Evolutionary conservation across 1,284 basidiomycete genomes (phyloP).

Genomic region (Cryptococcus floricola): DNA sequence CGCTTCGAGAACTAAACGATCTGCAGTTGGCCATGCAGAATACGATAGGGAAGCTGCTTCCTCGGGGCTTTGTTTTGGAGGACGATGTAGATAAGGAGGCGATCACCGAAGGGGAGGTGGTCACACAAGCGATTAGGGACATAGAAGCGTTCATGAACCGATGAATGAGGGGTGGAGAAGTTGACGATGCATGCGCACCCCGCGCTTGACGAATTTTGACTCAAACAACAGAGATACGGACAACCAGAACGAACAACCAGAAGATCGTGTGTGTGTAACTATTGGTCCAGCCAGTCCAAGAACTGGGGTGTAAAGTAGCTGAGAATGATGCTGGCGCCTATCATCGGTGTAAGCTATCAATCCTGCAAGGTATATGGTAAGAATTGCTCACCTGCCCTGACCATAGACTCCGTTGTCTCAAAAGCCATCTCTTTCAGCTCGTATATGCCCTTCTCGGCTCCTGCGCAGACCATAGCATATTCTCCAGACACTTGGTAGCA

Average conservation of each 20-base stretch:
- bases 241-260: too few relatives aligned
- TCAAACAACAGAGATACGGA: too few relatives aligned
- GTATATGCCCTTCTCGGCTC: conserved; percentile 88
- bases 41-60: conserved; percentile 2
- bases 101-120: too few relatives aligned
- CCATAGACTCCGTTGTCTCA: conserved; percentile 83
- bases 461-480: conserved; percentile 94
- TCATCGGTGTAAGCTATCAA: neutral
- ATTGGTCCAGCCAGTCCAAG: conserved; percentile 75
- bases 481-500: conserved; percentile 97
- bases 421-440: conserved; percentile 89
- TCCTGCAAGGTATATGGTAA: neutral
- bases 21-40: conserved; percentile 7
- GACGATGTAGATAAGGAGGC: neutral
- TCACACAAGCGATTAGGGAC: too few relatives aligned
- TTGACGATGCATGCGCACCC: too few relatives aligned
- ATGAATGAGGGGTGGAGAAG: too few relatives aligned
- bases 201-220: too few relatives aligned
- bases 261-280: neutral
- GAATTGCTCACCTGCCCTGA: conserved; percentile 70
- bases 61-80: neutral
- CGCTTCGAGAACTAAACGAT: conserved; percentile 9
- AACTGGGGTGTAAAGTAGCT: conserved; percentile 96
- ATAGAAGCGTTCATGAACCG: too few relatives aligned
- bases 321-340: conserved; percentile 82